Conservation (phyloP, 140 eudicot species). For the Senecio squalidus region DNA sequence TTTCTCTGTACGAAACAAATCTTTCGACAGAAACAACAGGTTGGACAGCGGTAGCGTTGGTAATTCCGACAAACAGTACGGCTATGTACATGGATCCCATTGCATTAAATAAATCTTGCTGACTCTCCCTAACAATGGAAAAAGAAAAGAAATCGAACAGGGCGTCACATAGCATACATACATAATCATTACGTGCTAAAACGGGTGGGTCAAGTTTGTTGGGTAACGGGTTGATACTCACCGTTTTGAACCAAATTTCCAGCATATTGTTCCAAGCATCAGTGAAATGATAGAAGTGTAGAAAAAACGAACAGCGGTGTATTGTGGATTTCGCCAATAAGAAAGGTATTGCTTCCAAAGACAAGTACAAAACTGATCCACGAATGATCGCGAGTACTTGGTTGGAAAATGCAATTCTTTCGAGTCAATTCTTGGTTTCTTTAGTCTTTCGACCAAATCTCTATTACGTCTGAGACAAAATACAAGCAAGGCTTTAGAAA, state of each 20-base stretch:
- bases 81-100: conserved; percentile 97
- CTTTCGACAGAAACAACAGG: conserved; percentile 97
- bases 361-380: conserved; percentile 74
- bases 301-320: conserved; percentile 98
- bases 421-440: conserved; percentile 61
- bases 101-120: conserved; percentile 89
- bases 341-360: conserved; percentile 97
- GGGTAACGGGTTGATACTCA: conserved; percentile 12
- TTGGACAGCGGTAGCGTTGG: conserved; percentile 93
- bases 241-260: conserved; percentile 94
- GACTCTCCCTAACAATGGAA: conserved; percentile 47
- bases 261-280: conserved; percentile 97
- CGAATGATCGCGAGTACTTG: conserved; percentile 61
- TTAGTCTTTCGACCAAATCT: conserved; percentile 76
- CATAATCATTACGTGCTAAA: background rate
- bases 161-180: background rate
- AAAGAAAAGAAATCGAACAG: background rate
- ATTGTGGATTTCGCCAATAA: conserved; percentile 97
- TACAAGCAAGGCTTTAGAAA: background rate
- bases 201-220: too few species aligned
- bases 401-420: conserved; percentile 82
- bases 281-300: conserved; percentile 85
- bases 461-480: conserved; percentile 59
- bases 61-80: conserved; percentile 78
- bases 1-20: conserved; percentile 90